These are phyloP conservation scores for Beta lomatogona DNA, from an alignment of 179 eudicot genomes.

Conservation along the genomic window DNA sequence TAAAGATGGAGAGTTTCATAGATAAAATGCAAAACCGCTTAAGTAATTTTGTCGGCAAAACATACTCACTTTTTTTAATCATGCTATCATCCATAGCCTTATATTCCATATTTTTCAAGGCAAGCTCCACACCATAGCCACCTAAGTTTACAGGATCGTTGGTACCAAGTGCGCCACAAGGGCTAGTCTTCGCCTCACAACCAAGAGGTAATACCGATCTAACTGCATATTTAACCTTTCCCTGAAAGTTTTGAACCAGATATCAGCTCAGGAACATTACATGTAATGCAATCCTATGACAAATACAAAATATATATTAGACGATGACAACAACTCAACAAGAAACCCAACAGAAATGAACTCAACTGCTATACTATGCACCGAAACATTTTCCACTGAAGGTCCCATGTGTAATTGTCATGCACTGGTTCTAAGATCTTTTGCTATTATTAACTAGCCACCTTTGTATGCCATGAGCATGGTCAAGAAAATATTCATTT, in stretches of 20 bases:
- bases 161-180: slow-evolving; percentile 80
- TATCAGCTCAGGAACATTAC: not conserved
- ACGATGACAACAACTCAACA: not conserved
- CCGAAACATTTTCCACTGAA: not conserved
- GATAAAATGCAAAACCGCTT: not conserved
- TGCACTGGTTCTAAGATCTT: not conserved
- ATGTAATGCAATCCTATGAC: slow-evolving; percentile 22
- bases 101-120: slow-evolving; percentile 98
- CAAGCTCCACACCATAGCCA: slow-evolving; percentile 99
- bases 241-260: slow-evolving; percentile 45
- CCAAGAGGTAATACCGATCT: slow-evolving; percentile 84
- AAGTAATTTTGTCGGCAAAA: no score
- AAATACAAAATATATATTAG: not conserved
- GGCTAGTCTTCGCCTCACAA: slow-evolving; percentile 64
- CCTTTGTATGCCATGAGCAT: not conserved
- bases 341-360: not conserved
- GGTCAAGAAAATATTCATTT: not conserved
- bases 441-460: not conserved
- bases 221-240: slow-evolving; percentile 71
- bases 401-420: not conserved
- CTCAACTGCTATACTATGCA: not conserved
- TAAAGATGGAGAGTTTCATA: not conserved
- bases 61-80: slow-evolving; percentile 69
- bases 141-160: slow-evolving; percentile 82
- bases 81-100: slow-evolving; percentile 99